Evolutionary conservation across 2,329 filamentous ascomycete genomes (phyloP).

Genomic region (Escovopsis sp.): DNA sequence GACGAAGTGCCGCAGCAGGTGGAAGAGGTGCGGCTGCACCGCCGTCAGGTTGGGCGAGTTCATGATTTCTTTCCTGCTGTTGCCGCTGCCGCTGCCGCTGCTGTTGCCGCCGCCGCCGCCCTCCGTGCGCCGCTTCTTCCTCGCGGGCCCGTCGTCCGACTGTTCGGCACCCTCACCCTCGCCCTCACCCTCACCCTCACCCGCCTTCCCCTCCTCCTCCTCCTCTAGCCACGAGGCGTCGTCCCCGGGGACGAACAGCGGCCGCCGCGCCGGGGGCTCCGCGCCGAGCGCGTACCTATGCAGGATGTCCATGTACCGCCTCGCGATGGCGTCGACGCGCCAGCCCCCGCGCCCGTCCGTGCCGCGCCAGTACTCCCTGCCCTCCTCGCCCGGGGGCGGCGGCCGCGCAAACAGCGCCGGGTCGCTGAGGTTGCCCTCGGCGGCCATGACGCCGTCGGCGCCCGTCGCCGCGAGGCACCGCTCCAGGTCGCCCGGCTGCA

Average conservation of each 20-base stretch:
- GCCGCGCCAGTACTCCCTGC: conserved; percentile 72
- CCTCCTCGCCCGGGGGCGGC: conserved; percentile 49
- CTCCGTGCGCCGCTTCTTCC: conserved; percentile 31
- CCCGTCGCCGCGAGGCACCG: conserved; percentile 69
- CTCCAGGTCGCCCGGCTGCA: conserved; percentile 65
- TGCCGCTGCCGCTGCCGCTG: too few relatives aligned
- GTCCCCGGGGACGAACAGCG: conserved; percentile 57
- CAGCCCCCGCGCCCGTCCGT: conserved; percentile 69
- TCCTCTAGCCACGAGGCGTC: conserved; percentile 31
- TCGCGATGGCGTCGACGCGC: conserved; percentile 72
- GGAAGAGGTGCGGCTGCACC: conserved; percentile 88
- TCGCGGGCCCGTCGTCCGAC: conserved; percentile 30
- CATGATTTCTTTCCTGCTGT: conserved; percentile 20
- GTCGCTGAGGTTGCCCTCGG: conserved; percentile 88
- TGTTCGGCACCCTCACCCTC: too few relatives aligned
- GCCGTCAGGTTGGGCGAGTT: conserved; percentile 51
- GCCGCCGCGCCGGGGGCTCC: conserved; percentile 50
- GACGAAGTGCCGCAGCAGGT: conserved; percentile 73
- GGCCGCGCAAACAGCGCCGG: conserved; percentile 67
- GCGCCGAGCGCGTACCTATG: conserved; percentile 59
- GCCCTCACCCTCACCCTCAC: too few relatives aligned
- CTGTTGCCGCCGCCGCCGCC: conserved; percentile 7
- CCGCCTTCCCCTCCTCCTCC: conserved; percentile 4
- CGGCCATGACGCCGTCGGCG: conserved; percentile 88
- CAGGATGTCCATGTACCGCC: conserved; percentile 83